These are phyloP conservation scores for Westerdykella aurantiaca DNA, from an alignment of 2,329 filamentous ascomycete species.

Conservation along the genomic window DNA sequence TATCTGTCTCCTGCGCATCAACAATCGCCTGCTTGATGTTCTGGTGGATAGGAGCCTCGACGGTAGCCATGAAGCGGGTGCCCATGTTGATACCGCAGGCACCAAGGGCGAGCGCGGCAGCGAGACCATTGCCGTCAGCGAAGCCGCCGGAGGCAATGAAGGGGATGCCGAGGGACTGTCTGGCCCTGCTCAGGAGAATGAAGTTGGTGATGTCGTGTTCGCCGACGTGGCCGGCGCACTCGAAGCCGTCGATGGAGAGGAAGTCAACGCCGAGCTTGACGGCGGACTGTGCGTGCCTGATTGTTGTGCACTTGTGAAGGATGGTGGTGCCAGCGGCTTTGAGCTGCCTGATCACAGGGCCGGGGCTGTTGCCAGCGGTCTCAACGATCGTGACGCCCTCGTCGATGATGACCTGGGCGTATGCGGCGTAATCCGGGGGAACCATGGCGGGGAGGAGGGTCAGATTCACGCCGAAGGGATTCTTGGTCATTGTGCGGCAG, in stretches of 20 bases:
- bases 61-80: conserved; percentile 93
- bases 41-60: conserved; percentile 84
- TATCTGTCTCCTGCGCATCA: conserved; percentile 81
- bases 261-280: conserved; percentile 96
- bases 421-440: conserved; percentile 86
- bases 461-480: conserved; percentile 89
- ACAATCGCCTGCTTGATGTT: conserved; percentile 96
- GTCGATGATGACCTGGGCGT: conserved; percentile 87
- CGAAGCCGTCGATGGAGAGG: conserved; percentile 93
- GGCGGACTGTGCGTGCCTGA: conserved; percentile 85
- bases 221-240: conserved; percentile 88
- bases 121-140: conserved; percentile 87
- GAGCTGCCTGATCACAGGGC: conserved; percentile 81
- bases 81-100: conserved; percentile 98
- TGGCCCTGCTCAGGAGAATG: conserved; percentile 76
- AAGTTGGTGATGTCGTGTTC: conserved; percentile 87
- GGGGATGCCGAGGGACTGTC: conserved; percentile 76
- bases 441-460: conserved; percentile 86
- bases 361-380: conserved; percentile 84
- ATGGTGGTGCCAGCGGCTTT: conserved; percentile 75
- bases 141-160: conserved; percentile 97
- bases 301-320: conserved; percentile 96
- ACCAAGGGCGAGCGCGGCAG: conserved; percentile 81
- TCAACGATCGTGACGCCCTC: conserved; percentile 89
- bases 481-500: conserved; percentile 71